Conservation (phyloP, 768 basidiomycete species). For the Erythrobasidium yunnanense region DNA sequence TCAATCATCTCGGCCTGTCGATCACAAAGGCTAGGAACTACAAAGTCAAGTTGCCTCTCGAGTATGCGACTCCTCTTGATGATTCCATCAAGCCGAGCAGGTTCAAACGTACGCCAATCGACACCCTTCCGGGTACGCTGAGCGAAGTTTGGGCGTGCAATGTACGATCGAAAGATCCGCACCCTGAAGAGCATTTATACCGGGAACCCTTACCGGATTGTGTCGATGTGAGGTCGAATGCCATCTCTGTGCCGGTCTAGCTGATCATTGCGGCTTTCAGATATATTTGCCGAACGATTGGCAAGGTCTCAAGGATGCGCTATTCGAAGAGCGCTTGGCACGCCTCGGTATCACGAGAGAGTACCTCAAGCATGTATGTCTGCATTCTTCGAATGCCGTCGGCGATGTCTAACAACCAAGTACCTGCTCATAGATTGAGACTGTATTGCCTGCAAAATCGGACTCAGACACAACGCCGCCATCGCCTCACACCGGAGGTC, state of each 20-base stretch:
- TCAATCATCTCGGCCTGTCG: slow-evolving; percentile 1
- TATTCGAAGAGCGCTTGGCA: slow-evolving; percentile 21
- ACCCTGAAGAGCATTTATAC: not conserved
- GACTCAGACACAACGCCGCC: not conserved
- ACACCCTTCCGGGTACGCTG: too few species aligned
- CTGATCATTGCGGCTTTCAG: not conserved
- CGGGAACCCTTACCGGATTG: not conserved
- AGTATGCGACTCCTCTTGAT: not conserved
- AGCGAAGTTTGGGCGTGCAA: not conserved
- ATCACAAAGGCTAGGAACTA: not conserved
- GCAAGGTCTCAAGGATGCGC: not conserved
- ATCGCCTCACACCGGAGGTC: not conserved
- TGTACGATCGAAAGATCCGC: not conserved
- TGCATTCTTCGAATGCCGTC: too few species aligned
- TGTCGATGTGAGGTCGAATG: slow-evolving; percentile 6
- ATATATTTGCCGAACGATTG: slow-evolving; percentile 25
- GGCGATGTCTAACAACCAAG: too few species aligned
- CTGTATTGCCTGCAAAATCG: too few species aligned
- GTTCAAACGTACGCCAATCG: too few species aligned
- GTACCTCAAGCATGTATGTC: not conserved
- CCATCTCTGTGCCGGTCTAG: too few species aligned
- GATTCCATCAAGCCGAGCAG: too few species aligned
- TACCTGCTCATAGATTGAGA: too few species aligned
- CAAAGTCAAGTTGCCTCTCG: slow-evolving; percentile 14
- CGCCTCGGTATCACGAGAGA: slow-evolving; percentile 2